Evolutionary conservation across 169 alveolate species (phyloP).

Genomic region (Plasmodium sp.): DNA sequence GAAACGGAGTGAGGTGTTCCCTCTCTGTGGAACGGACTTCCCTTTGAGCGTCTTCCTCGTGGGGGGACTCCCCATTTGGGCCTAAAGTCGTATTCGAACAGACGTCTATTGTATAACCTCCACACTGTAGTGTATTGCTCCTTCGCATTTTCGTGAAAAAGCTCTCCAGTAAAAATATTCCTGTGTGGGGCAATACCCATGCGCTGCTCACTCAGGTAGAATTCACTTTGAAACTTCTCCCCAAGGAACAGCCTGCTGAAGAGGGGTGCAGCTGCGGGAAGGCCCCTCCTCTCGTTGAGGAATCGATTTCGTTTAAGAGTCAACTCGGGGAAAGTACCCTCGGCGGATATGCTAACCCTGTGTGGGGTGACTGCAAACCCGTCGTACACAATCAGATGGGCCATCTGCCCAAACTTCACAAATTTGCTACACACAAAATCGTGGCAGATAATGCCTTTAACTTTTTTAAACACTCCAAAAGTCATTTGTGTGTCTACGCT

Average conservation of each 20-base stretch:
- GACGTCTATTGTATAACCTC: slow-evolving; percentile 48
- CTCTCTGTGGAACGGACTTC: not conserved
- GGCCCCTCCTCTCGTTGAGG: not conserved
- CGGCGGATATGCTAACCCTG: not conserved
- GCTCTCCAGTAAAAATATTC: not conserved
- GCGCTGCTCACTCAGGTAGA: not conserved
- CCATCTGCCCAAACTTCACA: slow-evolving; percentile 7
- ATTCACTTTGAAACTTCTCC: not conserved
- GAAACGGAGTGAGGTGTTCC: not conserved
- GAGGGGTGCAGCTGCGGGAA: not conserved
- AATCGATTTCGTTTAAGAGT: not conserved
- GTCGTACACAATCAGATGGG: slow-evolving; percentile 18
- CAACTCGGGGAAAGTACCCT: not conserved
- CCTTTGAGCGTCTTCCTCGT: not conserved
- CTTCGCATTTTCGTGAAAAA: not conserved
- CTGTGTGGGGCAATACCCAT: not conserved
- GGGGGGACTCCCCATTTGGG: not conserved
- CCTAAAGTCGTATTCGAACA: slow-evolving; percentile 37
- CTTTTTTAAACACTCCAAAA: slow-evolving; percentile 11
- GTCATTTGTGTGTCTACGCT: not conserved
- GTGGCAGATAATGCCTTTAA: slow-evolving; percentile 31
- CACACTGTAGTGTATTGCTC: not conserved
- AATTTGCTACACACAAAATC: slow-evolving; percentile 72
- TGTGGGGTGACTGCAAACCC: slow-evolving; percentile 21
- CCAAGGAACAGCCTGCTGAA: slow-evolving; percentile 4